phyloP scores from a whole-genome alignment of 2,329 filamentous ascomycete genomes.

The Albifimbria verrucaria region DNA sequence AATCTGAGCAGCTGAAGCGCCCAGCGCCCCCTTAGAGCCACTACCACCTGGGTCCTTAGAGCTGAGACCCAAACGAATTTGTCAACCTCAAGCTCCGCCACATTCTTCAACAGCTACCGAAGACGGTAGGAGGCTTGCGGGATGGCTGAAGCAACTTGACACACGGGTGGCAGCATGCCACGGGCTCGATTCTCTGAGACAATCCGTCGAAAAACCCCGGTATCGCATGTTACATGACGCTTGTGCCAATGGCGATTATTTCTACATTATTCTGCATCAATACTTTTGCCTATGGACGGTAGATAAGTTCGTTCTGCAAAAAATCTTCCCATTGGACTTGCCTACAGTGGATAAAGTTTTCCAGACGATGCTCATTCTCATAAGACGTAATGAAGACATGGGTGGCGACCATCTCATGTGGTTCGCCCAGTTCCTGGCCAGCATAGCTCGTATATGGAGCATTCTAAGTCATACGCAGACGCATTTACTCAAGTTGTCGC shows the following conservation, averaged over 20 bases:
- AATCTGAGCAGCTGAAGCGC: too few relatives aligned
- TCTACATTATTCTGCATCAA: slow-evolving; percentile 66
- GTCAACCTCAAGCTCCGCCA: too few relatives aligned
- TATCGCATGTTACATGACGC: slow-evolving; percentile 55
- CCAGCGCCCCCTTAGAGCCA: too few relatives aligned
- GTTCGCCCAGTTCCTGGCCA: slow-evolving; percentile 24
- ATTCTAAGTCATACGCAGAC: slow-evolving; percentile 3
- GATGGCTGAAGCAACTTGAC: slow-evolving; percentile 10
- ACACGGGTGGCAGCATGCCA: slow-evolving; percentile 17
- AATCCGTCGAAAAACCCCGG: slow-evolving; percentile 42
- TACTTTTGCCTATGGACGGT: slow-evolving; percentile 56
- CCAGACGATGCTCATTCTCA: slow-evolving; percentile 10
- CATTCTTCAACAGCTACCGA: too few relatives aligned
- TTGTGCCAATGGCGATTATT: slow-evolving; percentile 51
- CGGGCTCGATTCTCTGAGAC: slow-evolving; percentile 14
- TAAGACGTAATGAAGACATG: slow-evolving; percentile 20
- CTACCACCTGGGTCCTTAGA: too few relatives aligned
- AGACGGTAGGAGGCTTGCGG: not conserved
- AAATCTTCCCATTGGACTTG: slow-evolving; percentile 11
- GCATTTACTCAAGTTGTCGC: slow-evolving; percentile 10
- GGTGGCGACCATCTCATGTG: slow-evolving; percentile 19
- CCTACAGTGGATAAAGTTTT: slow-evolving; percentile 18
- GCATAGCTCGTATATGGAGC: slow-evolving; percentile 9
- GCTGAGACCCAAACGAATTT: too few relatives aligned
- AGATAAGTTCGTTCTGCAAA: slow-evolving; percentile 30